Evolutionary conservation across 441 rosid species (phyloP).

Genomic region (Populus hybrid): DNA sequence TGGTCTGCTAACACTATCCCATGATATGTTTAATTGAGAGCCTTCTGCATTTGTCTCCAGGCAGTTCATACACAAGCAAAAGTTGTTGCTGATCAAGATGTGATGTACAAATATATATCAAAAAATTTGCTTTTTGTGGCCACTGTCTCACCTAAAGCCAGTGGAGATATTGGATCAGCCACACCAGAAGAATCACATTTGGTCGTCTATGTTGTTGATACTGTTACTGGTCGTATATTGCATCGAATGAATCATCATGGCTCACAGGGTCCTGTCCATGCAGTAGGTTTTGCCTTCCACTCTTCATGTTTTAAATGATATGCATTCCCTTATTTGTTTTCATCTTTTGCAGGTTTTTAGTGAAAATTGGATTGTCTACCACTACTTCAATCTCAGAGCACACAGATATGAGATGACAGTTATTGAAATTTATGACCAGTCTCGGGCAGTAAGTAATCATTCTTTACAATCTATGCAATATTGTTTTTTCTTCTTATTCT

Average conservation of each 20-base stretch:
- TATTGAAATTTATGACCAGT: constrained; percentile 94
- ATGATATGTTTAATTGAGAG: background rate
- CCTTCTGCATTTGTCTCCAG: constrained; percentile 38
- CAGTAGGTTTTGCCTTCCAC: constrained; percentile 49
- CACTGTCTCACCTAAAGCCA: constrained; percentile 91
- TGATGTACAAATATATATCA: constrained; percentile 86
- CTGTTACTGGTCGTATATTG: constrained; percentile 86
- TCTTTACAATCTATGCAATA: constrained; percentile 2
- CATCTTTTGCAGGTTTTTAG: constrained; percentile 72
- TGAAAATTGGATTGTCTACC: constrained; percentile 98
- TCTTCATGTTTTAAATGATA: constrained; percentile 10
- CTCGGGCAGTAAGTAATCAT: constrained; percentile 78
- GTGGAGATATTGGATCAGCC: constrained; percentile 81
- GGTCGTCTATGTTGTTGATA: constrained; percentile 86
- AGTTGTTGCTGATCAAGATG: constrained; percentile 83
- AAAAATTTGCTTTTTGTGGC: constrained; percentile 87
- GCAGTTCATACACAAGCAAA: constrained; percentile 99
- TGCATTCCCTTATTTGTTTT: constrained; percentile 23
- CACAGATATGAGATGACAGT: no score
- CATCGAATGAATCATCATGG: constrained; percentile 96
- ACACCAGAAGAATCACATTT: constrained; percentile 86
- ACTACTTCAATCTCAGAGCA: constrained; percentile 95
- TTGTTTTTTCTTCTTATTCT: constrained; percentile 1
- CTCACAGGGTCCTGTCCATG: constrained; percentile 89
- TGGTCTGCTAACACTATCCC: background rate